Evolutionary conservation across 192 early-diverging fungal species (phyloP).

Genomic region (Entomortierella chlamydospora): DNA sequence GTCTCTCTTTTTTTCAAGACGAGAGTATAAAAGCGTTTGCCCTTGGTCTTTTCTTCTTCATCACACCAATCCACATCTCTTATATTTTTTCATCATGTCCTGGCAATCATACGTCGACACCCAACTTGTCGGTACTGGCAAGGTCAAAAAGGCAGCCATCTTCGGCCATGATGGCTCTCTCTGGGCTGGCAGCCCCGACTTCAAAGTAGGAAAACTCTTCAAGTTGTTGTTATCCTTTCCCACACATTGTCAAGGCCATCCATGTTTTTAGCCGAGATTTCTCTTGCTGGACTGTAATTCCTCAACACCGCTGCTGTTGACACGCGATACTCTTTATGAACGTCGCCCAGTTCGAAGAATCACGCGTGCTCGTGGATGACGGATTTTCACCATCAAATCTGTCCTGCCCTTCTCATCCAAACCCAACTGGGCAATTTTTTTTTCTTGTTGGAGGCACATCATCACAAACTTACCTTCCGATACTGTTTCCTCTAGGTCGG

Average conservation of each 20-base stretch:
- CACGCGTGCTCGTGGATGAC: no score
- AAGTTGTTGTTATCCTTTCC: not conserved
- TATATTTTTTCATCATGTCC: constrained; percentile 65
- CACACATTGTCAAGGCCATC: not conserved
- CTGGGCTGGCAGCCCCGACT: constrained; percentile 84
- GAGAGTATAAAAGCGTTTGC: constrained; percentile 6
- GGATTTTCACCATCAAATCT: no score
- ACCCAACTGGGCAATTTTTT: not conserved
- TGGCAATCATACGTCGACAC: constrained; percentile 88
- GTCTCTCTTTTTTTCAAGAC: not conserved
- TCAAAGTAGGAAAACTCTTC: constrained; percentile 66
- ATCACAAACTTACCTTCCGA: not conserved
- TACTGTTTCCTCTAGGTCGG: constrained; percentile 56
- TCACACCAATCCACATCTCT: constrained; percentile 25
- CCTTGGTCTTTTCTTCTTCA: constrained; percentile 15
- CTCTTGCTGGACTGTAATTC: not conserved
- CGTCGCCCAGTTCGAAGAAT: no score
- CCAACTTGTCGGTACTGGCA: constrained; percentile 80
- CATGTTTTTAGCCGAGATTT: no score
- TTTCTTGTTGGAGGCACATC: no score
- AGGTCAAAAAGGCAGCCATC: constrained; percentile 83
- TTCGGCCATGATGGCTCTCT: constrained; percentile 81
- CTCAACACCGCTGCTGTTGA: not conserved
- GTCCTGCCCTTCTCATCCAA: not conserved
- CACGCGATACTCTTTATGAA: not conserved